phyloP scores from a whole-genome alignment of 176 grass and related monocot species.

The Leersia perrieri region DNA sequence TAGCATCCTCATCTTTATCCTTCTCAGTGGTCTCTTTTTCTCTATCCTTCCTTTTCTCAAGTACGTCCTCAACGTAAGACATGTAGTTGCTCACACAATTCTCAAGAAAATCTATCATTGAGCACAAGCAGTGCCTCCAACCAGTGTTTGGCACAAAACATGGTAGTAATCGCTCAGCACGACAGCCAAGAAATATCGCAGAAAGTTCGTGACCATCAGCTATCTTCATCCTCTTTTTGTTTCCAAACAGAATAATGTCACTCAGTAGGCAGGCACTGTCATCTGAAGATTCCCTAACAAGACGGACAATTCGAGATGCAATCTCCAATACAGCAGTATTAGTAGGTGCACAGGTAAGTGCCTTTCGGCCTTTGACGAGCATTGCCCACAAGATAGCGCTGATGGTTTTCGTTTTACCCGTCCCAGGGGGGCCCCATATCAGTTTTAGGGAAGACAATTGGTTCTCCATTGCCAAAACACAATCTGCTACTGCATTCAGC shows the following conservation, averaged over 20 bases:
- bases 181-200: conserved; percentile 37
- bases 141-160: conserved; percentile 38
- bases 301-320: conserved; percentile 17
- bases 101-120: conserved; percentile 32
- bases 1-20: background rate
- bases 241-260: conserved; percentile 47
- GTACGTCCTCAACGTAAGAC: background rate
- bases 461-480: conserved; percentile 25
- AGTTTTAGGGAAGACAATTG: conserved; percentile 31
- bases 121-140: conserved; percentile 48
- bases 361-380: conserved; percentile 9
- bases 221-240: conserved; percentile 28
- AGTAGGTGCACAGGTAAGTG: conserved; percentile 42
- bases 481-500: conserved; percentile 22
- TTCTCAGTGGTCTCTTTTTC: background rate
- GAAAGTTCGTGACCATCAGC: conserved; percentile 11
- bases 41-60: background rate
- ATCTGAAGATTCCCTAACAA: conserved; percentile 7
- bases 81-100: conserved; percentile 19
- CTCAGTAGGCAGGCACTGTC: conserved; percentile 3
- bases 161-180: conserved; percentile 9
- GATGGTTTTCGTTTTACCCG: conserved; percentile 54
- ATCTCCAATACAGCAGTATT: conserved; percentile 38
- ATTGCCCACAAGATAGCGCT: conserved; percentile 38
- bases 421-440: conserved; percentile 58